A percentile compares a stretch with the other conserved stretches of the same genome.
phyloP scores from a whole-genome alignment of 2,329 filamentous ascomycete species.

The Xylaria sp. region DNA sequence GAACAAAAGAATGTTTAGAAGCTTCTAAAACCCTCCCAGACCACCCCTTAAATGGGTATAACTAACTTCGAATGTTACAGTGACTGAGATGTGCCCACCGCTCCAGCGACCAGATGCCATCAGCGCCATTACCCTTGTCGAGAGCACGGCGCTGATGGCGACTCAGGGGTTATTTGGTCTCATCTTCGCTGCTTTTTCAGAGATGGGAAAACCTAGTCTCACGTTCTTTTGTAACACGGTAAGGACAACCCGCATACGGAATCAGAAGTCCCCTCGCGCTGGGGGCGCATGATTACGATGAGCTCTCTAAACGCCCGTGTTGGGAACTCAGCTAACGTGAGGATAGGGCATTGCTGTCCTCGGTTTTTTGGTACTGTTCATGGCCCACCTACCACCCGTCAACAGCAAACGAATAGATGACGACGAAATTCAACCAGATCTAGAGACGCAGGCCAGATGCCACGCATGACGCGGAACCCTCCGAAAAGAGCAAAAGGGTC shows the following conservation, averaged over 20 bases:
- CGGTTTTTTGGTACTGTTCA: slow-evolving; percentile 57
- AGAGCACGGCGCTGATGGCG: slow-evolving; percentile 72
- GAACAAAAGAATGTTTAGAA: not conserved
- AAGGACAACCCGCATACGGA: slow-evolving; percentile 41
- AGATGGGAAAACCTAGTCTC: slow-evolving; percentile 66
- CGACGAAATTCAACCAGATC: slow-evolving; percentile 16
- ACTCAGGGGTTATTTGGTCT: slow-evolving; percentile 75
- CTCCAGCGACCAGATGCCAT: slow-evolving; percentile 72
- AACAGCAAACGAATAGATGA: slow-evolving; percentile 56
- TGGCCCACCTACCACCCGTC: slow-evolving; percentile 57
- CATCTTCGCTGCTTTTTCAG: slow-evolving; percentile 71
- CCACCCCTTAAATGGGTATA: not conserved
- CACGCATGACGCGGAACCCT: not conserved
- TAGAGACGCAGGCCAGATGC: not conserved
- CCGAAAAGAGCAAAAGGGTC: not conserved
- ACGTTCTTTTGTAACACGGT: slow-evolving; percentile 76
- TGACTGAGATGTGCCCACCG: slow-evolving; percentile 68
- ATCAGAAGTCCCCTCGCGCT: not conserved
- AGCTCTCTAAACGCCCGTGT: not conserved
- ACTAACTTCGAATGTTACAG: not conserved
- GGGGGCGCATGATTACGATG: not conserved
- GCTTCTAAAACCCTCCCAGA: not conserved
- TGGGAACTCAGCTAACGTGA: slow-evolving; percentile 29
- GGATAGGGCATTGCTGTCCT: slow-evolving; percentile 63
- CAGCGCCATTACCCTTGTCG: slow-evolving; percentile 74